Base-by-base conservation (phyloP, 306 rosid species). In the Glycine tomentella region DNA sequence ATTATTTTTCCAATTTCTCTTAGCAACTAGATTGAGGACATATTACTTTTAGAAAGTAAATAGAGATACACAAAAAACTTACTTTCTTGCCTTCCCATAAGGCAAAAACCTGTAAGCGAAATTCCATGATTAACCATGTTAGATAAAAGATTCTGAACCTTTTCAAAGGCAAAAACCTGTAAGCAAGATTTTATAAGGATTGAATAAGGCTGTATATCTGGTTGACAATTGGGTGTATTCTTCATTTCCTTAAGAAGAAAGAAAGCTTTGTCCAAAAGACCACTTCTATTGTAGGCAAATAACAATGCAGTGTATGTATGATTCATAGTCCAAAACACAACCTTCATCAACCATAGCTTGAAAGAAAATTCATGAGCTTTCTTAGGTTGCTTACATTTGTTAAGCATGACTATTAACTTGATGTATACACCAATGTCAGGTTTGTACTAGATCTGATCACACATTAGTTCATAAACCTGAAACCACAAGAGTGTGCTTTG, bases 381-480 rank as follows among this genome's bases (percentile, higher is more conserved):
- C n/a, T n/a, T n/a, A n/a, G n/a, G n/a, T n/a, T n/a, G n/a, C n/a
- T n/a, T n/a, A n/a, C n/a, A n/a, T n/a, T n/a, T n/a, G n/a, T n/a
- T n/a, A n/a, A n/a, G n/a, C n/a, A n/a, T n/a, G n/a, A n/a, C n/a
- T n/a, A n/a, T n/a, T n/a, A n/a, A n/a, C n/a, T n/a, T n/a, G n/a
- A n/a, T n/a, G n/a, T n/a, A n/a, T n/a, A n/a, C n/a, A n/a, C n/a
- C n/a, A n/a, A n/a, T n/a, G n/a, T n/a, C n/a, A n/a, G n/a, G n/a
- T n/a, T n/a, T n/a, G n/a, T n/a, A n/a, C n/a, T n/a, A n/a, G n/a
- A n/a, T n/a, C n/a, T n/a, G n/a, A n/a, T n/a, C n/a, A n/a, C n/a
- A n/a, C n/a, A n/a, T n/a, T n/a, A n/a, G n/a, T n/a, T n/a, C 97
- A 84, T 93, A 93, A 87, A 91, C 90, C 96, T 95, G 94, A 71